These are phyloP conservation scores for Lactarius psammicola DNA, from an alignment of 768 basidiomycete species.

Conservation along the genomic window DNA sequence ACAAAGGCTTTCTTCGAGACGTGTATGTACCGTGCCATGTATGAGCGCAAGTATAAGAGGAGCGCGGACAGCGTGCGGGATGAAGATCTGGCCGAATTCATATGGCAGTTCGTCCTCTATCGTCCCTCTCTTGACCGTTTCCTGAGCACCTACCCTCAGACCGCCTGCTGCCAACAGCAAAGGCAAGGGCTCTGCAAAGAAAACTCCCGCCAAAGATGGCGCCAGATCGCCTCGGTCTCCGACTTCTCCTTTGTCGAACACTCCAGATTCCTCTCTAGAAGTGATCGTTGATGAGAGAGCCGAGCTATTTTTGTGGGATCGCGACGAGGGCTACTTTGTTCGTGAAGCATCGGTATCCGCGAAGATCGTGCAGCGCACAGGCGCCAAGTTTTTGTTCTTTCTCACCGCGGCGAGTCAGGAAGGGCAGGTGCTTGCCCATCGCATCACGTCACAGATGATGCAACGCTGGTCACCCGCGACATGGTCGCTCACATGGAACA, in stretches of 20 bases:
- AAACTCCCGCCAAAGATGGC: constrained; percentile 17
- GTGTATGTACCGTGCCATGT: constrained; percentile 95
- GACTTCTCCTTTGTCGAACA: constrained; percentile 12
- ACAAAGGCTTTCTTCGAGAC: constrained; percentile 89
- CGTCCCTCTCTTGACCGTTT: background rate
- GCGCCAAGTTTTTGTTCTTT: constrained; percentile 54
- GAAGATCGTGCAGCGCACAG: constrained; percentile 48
- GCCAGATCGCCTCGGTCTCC: constrained; percentile 14
- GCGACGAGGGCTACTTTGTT: constrained; percentile 47
- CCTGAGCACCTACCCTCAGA: constrained; percentile 14
- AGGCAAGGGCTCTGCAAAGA: constrained; percentile 32
- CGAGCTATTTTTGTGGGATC: constrained; percentile 63
- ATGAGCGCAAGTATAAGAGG: constrained; percentile 82
- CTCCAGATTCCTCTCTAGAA: constrained; percentile 26
- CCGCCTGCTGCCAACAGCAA: constrained; percentile 20
- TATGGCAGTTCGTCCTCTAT: constrained; percentile 66
- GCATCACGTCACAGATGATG: constrained; percentile 66
- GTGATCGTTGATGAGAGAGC: constrained; percentile 46
- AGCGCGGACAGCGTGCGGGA: constrained; percentile 69
- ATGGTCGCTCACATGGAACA: constrained; percentile 86
- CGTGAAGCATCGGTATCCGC: constrained; percentile 47
- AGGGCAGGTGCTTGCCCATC: constrained; percentile 57
- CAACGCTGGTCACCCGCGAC: constrained; percentile 61
- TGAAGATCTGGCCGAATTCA: constrained; percentile 72
- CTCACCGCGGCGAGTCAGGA: constrained; percentile 52